phyloP scores from a whole-genome alignment of 139 green algal genomes.

The Coccomyxa sp. region DNA sequence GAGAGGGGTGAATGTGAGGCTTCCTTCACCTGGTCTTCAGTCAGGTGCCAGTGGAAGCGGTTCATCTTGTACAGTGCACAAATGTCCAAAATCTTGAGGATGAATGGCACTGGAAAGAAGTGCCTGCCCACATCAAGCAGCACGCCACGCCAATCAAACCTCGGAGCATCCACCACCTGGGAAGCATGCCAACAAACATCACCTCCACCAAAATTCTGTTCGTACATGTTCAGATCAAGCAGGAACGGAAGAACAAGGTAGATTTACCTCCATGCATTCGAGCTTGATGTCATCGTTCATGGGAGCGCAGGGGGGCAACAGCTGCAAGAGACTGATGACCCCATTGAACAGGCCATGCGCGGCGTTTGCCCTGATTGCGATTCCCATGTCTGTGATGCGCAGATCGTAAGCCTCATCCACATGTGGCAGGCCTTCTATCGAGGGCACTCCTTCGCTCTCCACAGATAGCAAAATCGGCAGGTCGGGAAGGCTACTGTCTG shows the following conservation, averaged over 20 bases:
- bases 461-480: neutral
- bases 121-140: constrained; percentile 61
- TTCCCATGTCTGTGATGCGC: constrained; percentile 10
- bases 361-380: constrained; percentile 23
- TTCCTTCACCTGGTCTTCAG: constrained; percentile 50
- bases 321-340: constrained; percentile 47
- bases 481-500: neutral
- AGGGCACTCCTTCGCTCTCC: neutral
- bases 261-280: neutral
- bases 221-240: neutral
- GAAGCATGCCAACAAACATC: neutral
- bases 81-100: constrained; percentile 48
- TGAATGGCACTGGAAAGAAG: constrained; percentile 46
- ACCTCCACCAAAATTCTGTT: neutral
- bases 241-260: neutral
- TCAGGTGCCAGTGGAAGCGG: constrained; percentile 62
- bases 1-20: neutral
- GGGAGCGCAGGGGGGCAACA: constrained; percentile 22
- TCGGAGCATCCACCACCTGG: constrained; percentile 43
- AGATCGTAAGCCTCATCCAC: constrained; percentile 47
- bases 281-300: constrained; percentile 3
- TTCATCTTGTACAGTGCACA: constrained; percentile 61
- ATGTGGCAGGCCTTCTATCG: constrained; percentile 8
- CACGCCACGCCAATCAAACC: constrained; percentile 53
- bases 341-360: constrained; percentile 54